Evolutionary conservation across 2,329 filamentous ascomycete genomes (phyloP).

Genomic region (Sarocladium oryzae): DNA sequence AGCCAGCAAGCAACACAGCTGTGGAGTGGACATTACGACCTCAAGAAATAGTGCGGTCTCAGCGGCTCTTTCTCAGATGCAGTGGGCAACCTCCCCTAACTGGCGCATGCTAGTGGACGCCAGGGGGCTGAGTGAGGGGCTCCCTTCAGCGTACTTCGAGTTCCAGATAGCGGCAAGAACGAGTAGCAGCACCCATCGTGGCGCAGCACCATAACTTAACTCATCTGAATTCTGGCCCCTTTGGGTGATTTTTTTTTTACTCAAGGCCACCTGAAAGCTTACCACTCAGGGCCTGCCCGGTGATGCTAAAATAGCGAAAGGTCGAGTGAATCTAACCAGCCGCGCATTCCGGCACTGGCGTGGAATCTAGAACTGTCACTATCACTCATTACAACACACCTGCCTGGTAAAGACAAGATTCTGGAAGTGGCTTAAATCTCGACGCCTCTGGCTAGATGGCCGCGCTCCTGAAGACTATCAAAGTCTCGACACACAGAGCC

Average conservation of each 20-base stretch:
- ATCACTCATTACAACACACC: no score
- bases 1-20: no score
- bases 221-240: neutral
- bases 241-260: neutral
- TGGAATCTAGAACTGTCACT: neutral
- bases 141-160: neutral
- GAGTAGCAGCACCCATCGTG: neutral
- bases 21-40: no score
- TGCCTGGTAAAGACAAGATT: no score
- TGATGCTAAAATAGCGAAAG: neutral
- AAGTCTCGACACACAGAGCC: no score
- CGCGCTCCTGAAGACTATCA: no score
- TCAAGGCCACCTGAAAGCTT: neutral
- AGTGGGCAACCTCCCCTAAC: neutral
- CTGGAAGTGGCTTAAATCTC: neutral
- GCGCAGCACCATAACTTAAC: neutral
- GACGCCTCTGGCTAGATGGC: neutral
- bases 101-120: neutral
- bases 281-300: neutral
- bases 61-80: no score
- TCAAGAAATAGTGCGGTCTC: no score
- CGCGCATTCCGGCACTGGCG: neutral
- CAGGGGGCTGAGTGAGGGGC: neutral
- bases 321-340: neutral
- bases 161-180: neutral